These are phyloP conservation scores for Lanmaoa pseudosensibilis DNA, from an alignment of 768 basidiomycete genomes.

Conservation along the genomic window DNA sequence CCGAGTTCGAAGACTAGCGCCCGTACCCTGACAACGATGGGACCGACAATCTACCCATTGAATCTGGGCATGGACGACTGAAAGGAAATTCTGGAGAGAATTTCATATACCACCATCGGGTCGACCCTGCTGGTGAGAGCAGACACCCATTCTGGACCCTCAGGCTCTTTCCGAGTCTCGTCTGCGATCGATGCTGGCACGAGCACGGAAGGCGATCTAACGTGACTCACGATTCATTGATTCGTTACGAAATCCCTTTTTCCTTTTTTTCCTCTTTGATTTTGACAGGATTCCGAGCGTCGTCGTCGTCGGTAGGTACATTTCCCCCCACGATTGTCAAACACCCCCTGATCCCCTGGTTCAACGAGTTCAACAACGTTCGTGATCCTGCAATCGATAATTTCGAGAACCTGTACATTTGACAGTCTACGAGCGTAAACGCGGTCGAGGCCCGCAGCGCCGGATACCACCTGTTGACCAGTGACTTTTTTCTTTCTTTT, in stretches of 20 bases:
- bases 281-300: not conserved
- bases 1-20: not conserved
- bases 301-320: not conserved
- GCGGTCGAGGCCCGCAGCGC: not conserved
- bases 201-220: not conserved
- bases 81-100: not conserved
- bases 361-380: not conserved
- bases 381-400: not conserved
- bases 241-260: not conserved
- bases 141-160: not conserved
- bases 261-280: not conserved
- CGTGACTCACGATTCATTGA: not conserved
- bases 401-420: too few relatives aligned
- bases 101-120: not conserved
- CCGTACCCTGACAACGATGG: not conserved
- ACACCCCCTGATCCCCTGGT: not conserved
- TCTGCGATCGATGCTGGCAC: not conserved
- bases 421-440: too few relatives aligned
- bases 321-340: not conserved
- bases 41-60: not conserved
- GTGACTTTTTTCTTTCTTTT: not conserved
- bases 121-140: not conserved
- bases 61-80: not conserved
- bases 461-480: not conserved
- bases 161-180: not conserved